Percentiles rank a stretch among this genome's conserved stretches.
phyloP scores from a whole-genome alignment of 306 rosid genomes.

The Delonix regia region DNA sequence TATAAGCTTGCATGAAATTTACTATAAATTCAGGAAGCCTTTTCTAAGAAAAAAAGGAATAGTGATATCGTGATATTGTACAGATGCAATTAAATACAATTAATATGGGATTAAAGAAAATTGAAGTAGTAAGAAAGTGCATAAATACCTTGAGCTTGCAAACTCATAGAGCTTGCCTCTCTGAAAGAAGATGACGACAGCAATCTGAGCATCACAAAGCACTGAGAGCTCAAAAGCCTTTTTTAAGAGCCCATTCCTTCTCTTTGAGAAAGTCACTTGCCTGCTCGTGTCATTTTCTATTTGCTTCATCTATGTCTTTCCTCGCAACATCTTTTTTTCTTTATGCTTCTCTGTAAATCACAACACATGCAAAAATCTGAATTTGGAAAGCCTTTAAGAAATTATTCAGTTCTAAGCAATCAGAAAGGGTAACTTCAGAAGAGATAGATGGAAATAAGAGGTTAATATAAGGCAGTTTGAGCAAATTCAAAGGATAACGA shows the following conservation, averaged over 20 bases:
- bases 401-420: too few relatives aligned
- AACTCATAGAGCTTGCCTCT: not conserved
- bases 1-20: not conserved
- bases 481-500: too few relatives aligned
- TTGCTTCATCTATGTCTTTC: not conserved
- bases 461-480: too few relatives aligned
- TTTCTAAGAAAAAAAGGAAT: too few relatives aligned
- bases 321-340: not conserved
- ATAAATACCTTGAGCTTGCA: not conserved
- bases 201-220: not conserved
- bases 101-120: not conserved
- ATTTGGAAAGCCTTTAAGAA: too few relatives aligned
- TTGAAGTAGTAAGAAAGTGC: not conserved
- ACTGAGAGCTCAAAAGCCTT: conserved; percentile 4
- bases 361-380: too few relatives aligned
- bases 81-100: not conserved
- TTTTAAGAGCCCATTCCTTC: not conserved
- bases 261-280: not conserved
- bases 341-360: too few relatives aligned
- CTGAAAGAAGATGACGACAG: not conserved
- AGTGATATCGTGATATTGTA: too few relatives aligned
- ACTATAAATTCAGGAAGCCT: too few relatives aligned
- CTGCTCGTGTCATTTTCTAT: not conserved
- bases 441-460: too few relatives aligned
- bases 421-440: too few relatives aligned